These are phyloP conservation scores for Leptographium wingfieldii DNA, from an alignment of 2,329 filamentous ascomycete genomes.

Conservation along the genomic window DNA sequence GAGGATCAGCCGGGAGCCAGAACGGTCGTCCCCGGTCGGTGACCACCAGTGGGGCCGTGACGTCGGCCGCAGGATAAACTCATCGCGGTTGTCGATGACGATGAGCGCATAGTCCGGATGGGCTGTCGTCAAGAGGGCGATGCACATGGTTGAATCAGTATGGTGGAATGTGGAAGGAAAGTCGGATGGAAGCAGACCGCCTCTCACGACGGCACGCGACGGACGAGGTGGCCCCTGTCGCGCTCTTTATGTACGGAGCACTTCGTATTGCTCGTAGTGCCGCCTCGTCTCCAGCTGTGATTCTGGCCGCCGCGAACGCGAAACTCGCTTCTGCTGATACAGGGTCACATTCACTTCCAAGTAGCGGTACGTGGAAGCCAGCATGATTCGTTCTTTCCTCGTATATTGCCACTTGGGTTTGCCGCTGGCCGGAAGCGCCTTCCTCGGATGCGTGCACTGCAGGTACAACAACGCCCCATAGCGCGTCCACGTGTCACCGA, in stretches of 20 bases:
- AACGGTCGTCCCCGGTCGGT: conserved; percentile 12
- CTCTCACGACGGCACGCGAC: too few relatives aligned
- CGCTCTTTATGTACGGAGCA: background rate
- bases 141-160: conserved; percentile 47
- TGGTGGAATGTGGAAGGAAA: background rate
- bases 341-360: too few relatives aligned
- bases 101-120: conserved; percentile 67
- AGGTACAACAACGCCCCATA: background rate
- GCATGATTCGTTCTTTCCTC: background rate
- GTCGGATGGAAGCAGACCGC: background rate
- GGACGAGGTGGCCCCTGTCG: background rate
- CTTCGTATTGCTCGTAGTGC: background rate
- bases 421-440: background rate
- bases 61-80: conserved; percentile 53
- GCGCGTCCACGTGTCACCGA: background rate
- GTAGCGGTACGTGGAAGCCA: background rate
- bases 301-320: too few relatives aligned
- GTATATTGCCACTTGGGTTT: background rate
- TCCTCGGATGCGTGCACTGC: background rate
- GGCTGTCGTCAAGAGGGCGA: conserved; percentile 61
- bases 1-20: conserved; percentile 28
- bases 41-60: conserved; percentile 52
- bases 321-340: too few relatives aligned
- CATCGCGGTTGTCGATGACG: conserved; percentile 67
- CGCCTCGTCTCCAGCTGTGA: too few relatives aligned